Percentiles rank a stretch among this genome's conserved stretches.
phyloP scores from a whole-genome alignment of 1,284 basidiomycete species.

The Ustilago hordei region DNA sequence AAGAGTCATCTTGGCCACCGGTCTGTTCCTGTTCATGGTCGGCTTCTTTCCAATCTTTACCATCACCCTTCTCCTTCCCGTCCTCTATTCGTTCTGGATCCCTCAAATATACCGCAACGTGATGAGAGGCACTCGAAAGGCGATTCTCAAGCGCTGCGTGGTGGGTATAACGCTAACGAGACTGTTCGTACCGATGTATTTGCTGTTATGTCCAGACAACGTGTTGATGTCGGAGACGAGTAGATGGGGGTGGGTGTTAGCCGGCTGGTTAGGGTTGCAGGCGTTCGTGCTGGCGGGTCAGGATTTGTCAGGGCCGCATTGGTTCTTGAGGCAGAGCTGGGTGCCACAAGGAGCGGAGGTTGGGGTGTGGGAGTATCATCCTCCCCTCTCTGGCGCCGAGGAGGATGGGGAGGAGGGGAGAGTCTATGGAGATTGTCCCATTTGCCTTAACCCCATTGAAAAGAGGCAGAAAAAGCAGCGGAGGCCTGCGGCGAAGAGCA shows the following conservation, averaged over 20 bases:
- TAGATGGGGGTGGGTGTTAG: slow-evolving; percentile 78
- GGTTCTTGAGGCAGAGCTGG: slow-evolving; percentile 77
- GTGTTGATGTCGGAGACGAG: slow-evolving; percentile 82
- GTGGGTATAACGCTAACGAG: slow-evolving; percentile 81
- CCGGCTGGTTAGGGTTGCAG: slow-evolving; percentile 77
- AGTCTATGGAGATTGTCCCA: slow-evolving; percentile 38
- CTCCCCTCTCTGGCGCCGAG: slow-evolving; percentile 7
- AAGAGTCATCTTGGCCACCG: slow-evolving; percentile 10
- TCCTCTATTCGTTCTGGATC: slow-evolving; percentile 82
- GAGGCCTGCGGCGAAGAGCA: neutral
- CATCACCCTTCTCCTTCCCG: slow-evolving; percentile 74
- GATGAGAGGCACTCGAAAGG: slow-evolving; percentile 78
- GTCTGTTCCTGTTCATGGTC: slow-evolving; percentile 26
- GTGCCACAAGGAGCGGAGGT: slow-evolving; percentile 19
- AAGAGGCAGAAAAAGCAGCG: neutral
- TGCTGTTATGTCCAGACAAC: slow-evolving; percentile 83
- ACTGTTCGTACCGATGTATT: slow-evolving; percentile 80
- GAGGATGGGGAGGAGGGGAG: slow-evolving; percentile 1
- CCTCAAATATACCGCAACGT: slow-evolving; percentile 85
- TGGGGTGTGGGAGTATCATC: slow-evolving; percentile 43
- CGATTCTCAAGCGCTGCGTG: slow-evolving; percentile 79
- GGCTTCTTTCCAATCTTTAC: slow-evolving; percentile 36
- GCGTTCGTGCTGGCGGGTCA: slow-evolving; percentile 78
- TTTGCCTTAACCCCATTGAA: slow-evolving; percentile 39
- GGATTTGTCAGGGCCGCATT: slow-evolving; percentile 81